Conservation (phyloP, 75 land plant genomes). For the Pseudotsuga menziesii region DNA sequence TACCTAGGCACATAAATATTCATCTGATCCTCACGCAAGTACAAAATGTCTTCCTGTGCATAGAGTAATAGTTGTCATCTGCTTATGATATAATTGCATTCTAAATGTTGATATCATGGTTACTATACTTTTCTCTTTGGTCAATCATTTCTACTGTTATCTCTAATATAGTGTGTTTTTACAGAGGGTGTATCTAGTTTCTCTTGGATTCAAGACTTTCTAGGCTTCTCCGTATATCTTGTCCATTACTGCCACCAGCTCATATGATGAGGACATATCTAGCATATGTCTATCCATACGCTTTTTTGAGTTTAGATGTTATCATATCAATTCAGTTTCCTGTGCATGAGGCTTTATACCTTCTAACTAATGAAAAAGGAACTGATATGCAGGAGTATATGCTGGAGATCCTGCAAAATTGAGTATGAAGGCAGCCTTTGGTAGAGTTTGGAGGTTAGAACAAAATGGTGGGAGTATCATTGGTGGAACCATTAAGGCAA, state of each 20-base stretch:
- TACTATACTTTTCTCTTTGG: not conserved
- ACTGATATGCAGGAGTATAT: constrained; percentile 73
- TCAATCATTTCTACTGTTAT: not conserved
- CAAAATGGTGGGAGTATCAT: constrained; percentile 90
- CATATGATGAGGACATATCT: not conserved
- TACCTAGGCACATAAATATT: no score
- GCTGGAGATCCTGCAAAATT: constrained; percentile 95
- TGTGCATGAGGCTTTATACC: not conserved
- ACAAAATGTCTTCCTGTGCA: no score
- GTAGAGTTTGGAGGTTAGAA: constrained; percentile 92
- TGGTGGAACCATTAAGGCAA: constrained; percentile 77
- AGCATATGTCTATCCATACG: not conserved
- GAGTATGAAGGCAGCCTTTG: constrained; percentile 99
- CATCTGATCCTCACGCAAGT: no score
- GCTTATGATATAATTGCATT: no score
- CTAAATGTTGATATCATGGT: no score
- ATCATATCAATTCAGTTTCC: not conserved
- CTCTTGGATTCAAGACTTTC: not conserved
- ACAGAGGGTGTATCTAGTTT: not conserved
- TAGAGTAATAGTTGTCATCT: no score
- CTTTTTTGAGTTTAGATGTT: not conserved
- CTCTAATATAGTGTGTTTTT: not conserved
- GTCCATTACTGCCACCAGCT: not conserved
- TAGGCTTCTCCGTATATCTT: not conserved
- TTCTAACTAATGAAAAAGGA: not conserved